Percentiles rank a stretch among this genome's conserved stretches.
Conservation (phyloP, 164 flowering plant species). For the Vitis amurensis region DNA sequence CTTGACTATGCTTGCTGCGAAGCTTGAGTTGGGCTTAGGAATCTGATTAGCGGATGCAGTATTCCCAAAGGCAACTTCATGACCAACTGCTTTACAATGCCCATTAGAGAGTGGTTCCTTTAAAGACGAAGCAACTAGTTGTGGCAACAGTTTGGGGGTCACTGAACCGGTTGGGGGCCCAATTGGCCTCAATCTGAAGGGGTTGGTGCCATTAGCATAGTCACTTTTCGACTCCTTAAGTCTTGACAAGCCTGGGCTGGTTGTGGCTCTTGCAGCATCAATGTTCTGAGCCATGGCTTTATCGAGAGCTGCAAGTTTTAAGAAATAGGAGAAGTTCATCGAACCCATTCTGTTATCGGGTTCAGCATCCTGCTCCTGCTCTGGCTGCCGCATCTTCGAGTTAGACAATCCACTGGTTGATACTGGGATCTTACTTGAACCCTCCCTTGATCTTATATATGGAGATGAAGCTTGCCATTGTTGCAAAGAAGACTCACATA, state of each 20-base stretch:
- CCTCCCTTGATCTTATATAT: background rate
- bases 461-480: background rate
- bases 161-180: background rate
- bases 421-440: background rate
- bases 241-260: slow-evolving; percentile 1
- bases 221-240: background rate
- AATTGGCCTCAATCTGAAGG: background rate
- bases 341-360: background rate
- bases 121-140: background rate
- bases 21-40: slow-evolving; percentile 1
- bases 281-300: background rate
- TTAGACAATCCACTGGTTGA: background rate
- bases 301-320: slow-evolving; percentile 1
- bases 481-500: slow-evolving; percentile 3
- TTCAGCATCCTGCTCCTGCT: background rate
- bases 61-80: background rate
- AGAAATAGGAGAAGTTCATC: slow-evolving; percentile 7
- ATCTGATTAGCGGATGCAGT: background rate
- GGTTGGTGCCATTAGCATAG: background rate
- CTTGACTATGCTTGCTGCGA: background rate
- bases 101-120: background rate
- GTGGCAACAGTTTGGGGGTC: background rate
- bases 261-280: slow-evolving; percentile 6
- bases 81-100: slow-evolving; percentile 7
- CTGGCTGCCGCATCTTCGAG: background rate